These are phyloP conservation scores for Rossbeevera mucosa DNA, from an alignment of 768 basidiomycete species.

Conservation along the genomic window DNA sequence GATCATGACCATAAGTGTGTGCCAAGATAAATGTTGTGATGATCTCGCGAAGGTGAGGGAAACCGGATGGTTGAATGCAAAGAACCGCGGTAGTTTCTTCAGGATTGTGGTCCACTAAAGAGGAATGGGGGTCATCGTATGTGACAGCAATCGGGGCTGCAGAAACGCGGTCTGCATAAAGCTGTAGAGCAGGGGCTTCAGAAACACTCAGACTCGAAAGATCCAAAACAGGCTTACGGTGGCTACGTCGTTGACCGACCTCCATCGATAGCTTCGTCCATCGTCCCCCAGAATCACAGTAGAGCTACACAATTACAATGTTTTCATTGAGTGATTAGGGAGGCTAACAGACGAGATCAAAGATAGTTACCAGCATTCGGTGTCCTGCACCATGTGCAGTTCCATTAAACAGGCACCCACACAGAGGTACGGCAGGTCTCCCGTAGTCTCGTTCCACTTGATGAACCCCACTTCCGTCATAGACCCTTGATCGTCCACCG, in stretches of 20 bases:
- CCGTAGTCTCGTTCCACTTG: conserved; percentile 12
- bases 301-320: conserved; percentile 1
- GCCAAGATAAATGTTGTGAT: conserved; percentile 13
- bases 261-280: conserved; percentile 12
- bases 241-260: neutral
- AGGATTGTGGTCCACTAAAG: neutral
- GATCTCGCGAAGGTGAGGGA: conserved; percentile 17
- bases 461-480: conserved; percentile 9
- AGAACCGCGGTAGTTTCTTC: neutral
- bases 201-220: too few relatives aligned
- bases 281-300: conserved; percentile 11
- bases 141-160: conserved; percentile 10
- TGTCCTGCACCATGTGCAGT: neutral
- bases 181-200: neutral
- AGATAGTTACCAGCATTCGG: conserved; percentile 1
- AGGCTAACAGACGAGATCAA: neutral
- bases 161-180: neutral
- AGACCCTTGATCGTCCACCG: conserved; percentile 8
- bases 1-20: neutral
- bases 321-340: neutral
- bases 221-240: neutral
- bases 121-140: neutral
- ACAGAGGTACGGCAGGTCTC: neutral
- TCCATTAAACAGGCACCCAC: conserved; percentile 2
- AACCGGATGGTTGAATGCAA: conserved; percentile 14